Evolutionary conservation across 495 filamentous ascomycete genomes (phyloP), one percentile per base, ranked within the genome.

Genomic region (Penicillium lividum): DNA sequence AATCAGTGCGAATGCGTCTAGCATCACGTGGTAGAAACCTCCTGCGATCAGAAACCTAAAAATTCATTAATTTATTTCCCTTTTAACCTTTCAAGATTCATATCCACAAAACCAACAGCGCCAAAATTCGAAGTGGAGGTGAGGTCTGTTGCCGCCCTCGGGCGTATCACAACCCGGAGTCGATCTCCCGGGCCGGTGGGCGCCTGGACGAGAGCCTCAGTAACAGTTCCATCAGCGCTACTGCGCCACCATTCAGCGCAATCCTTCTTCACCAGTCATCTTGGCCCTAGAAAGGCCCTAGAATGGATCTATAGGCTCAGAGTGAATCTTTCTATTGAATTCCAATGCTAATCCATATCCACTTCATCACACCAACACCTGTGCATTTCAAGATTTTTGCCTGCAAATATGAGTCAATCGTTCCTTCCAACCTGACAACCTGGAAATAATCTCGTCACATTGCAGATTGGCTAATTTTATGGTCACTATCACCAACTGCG

Each of bases 401-500:
- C 25, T 38, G 25, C 40, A 43, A 22, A 9, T 22, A 53, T 43
- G 46, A 46, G 52, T 42, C 43, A 18, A 46, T 47, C n/a, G 22
- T 16, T 22, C 34, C 15, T 22, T 56, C 43, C 30, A 45, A 34
- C 6, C 25, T 40, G 15, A 42, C 22, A 38, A 15, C 49, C 18
- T 45, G 36, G 31, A 38, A 9, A 58, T 46, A 52, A 52, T 40
- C 57, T 65, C 38, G 55, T 63, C 52, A 58, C 56, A 36, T 38
- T 60, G 61, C 64, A 67, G 48, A 42, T 38, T 45, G 58, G 22
- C 55, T 61, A 33, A 51, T 1, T 33, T 29, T 31, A 42, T 38
- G 60, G 57, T 57, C 61, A 60, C 62, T 71, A 70, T 75, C 70
- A 73, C 68, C 73, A 76, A 76, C 72, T 72, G 73, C 67, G 65